Conservation (phyloP, 148 eudicot genomes). For the Rhododendron kiyosumense region DNA sequence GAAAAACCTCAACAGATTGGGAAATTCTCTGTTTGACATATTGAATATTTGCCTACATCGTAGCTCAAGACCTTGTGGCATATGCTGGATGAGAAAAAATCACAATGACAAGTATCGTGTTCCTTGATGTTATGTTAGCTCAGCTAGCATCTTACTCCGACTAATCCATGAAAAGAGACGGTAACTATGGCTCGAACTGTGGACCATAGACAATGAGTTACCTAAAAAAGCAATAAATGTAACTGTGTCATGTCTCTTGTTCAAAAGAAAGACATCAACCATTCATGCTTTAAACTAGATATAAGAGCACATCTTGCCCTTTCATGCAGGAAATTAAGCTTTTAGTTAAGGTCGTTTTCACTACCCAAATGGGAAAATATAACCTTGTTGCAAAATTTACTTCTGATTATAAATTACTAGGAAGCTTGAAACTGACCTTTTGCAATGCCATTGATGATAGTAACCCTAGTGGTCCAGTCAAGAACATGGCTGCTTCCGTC, state of each 20-base stretch:
- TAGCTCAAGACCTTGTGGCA: neutral
- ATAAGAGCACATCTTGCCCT: neutral
- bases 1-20: neutral
- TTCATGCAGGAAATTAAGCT: neutral
- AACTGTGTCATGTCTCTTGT: neutral
- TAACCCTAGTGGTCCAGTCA: slow-evolving; percentile 76
- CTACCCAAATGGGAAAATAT: neutral
- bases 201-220: slow-evolving; percentile 5
- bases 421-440: slow-evolving; percentile 45
- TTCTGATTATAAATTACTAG: neutral
- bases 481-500: slow-evolving; percentile 36
- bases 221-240: slow-evolving; percentile 11
- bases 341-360: neutral
- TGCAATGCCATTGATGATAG: slow-evolving; percentile 81
- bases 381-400: neutral
- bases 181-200: neutral
- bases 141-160: neutral
- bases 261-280: neutral
- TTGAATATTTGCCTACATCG: neutral
- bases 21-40: neutral
- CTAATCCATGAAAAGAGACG: neutral
- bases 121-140: neutral
- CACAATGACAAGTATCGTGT: neutral
- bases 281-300: neutral
- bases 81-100: neutral